Conservation (phyloP, 805 yeast species). For the Zygotorulaspora sp. region DNA sequence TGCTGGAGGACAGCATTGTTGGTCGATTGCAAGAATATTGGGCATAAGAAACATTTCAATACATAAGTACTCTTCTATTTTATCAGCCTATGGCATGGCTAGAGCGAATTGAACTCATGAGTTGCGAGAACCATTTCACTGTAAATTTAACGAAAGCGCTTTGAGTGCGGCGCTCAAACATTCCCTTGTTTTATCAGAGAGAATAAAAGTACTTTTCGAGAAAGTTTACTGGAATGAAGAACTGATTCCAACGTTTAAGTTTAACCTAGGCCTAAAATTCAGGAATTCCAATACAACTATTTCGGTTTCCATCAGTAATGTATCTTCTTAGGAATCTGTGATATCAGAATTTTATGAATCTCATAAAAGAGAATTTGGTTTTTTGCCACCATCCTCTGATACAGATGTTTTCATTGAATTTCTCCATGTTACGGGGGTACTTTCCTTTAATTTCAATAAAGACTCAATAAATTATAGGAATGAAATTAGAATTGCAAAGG, state of each 20-base stretch:
- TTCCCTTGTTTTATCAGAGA: conserved; percentile 28
- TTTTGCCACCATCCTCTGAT: conserved; percentile 2
- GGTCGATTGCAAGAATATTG: conserved; percentile 62
- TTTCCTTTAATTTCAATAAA: not conserved
- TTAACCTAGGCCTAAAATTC: conserved; percentile 1
- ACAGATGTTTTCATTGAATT: conserved; percentile 1
- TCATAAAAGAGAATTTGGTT: conserved; percentile 3
- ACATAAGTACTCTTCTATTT: conserved; percentile 74
- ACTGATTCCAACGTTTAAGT: conserved; percentile 48
- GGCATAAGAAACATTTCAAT: conserved; percentile 65
- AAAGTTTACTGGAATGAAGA: conserved; percentile 49
- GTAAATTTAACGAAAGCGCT: not conserved
- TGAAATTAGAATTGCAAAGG: conserved; percentile 9
- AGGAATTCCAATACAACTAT: conserved; percentile 1
- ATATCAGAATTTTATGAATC: not conserved
- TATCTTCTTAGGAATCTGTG: not conserved
- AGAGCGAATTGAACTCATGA: conserved; percentile 27
- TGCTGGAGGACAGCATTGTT: conserved; percentile 89
- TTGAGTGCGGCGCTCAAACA: not conserved
- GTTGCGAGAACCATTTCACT: conserved; percentile 7
- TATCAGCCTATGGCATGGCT: conserved; percentile 78
- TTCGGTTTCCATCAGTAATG: not conserved
- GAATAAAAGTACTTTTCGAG: conserved; percentile 53
- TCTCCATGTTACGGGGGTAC: conserved; percentile 2
- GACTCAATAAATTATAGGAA: conserved; percentile 15